These are phyloP conservation scores for Macrolepiota dolichaula DNA, from an alignment of 768 basidiomycete genomes.

Conservation along the genomic window DNA sequence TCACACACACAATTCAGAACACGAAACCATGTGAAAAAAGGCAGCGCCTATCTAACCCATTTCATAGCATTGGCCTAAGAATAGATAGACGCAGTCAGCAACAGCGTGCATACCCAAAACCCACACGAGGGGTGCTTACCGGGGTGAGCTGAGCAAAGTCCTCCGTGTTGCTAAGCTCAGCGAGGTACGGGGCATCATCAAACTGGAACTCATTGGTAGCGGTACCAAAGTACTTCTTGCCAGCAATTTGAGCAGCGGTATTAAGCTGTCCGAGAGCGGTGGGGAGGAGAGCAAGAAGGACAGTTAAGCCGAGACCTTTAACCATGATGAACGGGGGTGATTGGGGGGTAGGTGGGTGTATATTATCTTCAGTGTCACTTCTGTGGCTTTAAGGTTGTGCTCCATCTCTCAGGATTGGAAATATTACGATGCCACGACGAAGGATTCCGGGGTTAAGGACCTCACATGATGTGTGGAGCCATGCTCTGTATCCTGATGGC, in stretches of 20 bases:
- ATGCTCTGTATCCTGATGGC: neutral
- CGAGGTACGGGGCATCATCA: conserved; percentile 34
- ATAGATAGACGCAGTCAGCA: neutral
- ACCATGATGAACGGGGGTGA: neutral
- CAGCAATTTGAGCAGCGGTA: conserved; percentile 37
- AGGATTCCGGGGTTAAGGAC: neutral
- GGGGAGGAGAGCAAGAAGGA: conserved; percentile 9
- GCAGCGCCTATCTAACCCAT: conserved; percentile 36
- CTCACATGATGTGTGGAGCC: neutral
- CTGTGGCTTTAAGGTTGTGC: neutral
- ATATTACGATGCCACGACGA: neutral
- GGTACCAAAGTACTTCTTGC: conserved; percentile 46
- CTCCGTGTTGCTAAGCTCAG: conserved; percentile 31
- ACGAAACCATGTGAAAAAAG: neutral
- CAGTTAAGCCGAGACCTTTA: neutral
- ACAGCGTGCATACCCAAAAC: neutral
- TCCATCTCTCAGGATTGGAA: neutral
- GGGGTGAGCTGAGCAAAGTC: conserved; percentile 45
- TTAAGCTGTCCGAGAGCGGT: conserved; percentile 44
- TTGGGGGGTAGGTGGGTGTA: too few species aligned
- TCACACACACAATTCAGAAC: neutral
- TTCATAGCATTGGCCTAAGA: conserved; percentile 47
- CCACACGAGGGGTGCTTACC: neutral
- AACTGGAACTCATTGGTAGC: conserved; percentile 47
- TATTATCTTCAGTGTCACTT: too few species aligned